Evolutionary conservation across 164 flowering plant genomes (phyloP).

Genomic region (Kingdonia uniflora): DNA sequence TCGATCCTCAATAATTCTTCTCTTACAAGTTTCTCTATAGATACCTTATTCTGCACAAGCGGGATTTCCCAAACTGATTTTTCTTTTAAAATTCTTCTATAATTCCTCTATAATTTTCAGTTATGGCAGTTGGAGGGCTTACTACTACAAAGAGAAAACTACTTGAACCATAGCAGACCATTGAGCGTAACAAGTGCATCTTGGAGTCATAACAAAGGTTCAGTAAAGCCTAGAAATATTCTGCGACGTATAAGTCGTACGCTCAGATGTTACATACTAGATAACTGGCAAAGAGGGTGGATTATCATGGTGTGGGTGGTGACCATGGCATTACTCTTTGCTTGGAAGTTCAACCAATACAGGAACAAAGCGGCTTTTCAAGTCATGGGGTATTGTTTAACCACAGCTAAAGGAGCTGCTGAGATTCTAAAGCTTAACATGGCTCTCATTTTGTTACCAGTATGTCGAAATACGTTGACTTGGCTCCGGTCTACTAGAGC

Average conservation of each 20-base stretch:
- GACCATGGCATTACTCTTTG: conserved; percentile 50
- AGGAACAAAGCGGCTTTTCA: conserved; percentile 52
- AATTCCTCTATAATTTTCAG: conserved; percentile 24
- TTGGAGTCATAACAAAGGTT: conserved; percentile 35
- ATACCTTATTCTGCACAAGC: too few species aligned
- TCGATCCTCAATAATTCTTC: too few species aligned
- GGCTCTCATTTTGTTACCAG: conserved; percentile 84
- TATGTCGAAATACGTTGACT: conserved; percentile 80
- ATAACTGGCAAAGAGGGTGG: conserved; percentile 90
- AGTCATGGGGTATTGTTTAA: conserved; percentile 80
- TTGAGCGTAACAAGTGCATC: conserved; percentile 56
- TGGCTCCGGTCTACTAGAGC: conserved; percentile 88
- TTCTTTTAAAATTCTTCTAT: too few species aligned
- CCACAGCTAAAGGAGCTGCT: conserved; percentile 92
- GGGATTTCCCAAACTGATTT: too few species aligned
- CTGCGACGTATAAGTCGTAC: conserved; percentile 18
- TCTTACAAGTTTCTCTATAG: too few species aligned
- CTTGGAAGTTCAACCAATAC: conserved; percentile 80
- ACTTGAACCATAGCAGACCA: conserved; percentile 82
- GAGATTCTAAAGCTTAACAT: conserved; percentile 94
- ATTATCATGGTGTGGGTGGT: conserved; percentile 52
- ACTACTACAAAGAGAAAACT: conserved; percentile 64
- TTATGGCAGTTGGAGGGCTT: conserved; percentile 90
- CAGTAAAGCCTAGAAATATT: conserved; percentile 22
- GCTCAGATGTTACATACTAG: conserved; percentile 31